Evolutionary conservation across 768 basidiomycete genomes (phyloP), one percentile per base, ranked within the genome.

Genomic region (Psilocybe azurescens): DNA sequence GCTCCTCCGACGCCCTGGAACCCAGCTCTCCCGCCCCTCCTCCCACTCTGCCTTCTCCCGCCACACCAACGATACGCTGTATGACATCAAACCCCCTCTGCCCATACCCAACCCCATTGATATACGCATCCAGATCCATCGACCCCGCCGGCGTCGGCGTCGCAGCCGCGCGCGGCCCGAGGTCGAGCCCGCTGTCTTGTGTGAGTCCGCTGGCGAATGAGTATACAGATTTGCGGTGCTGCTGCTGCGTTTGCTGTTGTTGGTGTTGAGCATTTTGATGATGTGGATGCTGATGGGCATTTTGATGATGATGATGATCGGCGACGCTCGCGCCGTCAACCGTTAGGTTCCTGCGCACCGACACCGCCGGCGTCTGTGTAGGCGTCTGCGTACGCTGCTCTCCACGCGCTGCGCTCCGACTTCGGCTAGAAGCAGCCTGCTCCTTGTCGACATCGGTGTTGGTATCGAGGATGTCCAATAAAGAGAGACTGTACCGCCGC

Each of bases 81-180:
- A 63, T 63, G 3, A 38, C 58, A 28, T 39, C 58, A 18, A 58
- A 63, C n/a, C 57, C 61, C 5, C 61, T 46, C 16, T 52, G 50
- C 8, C 49, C 58, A 24, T 7, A 8, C 11, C 30, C 58, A 29
- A 1, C 9, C n/a, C 10, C 46, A 11, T 32, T n/a, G 6, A 9
- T 14, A 9, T 29, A 32, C 51, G 0, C 6, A 18, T 20, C 52
- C 36, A 33, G 13, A 18, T 8, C 7, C 60, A n/a, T 39, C 60
- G 7, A 41, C 54, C n/a, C 14, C 28, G 11, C 36, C 41, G 36
- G 33, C 60, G 18, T 28, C 60, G 13, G 39, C 54, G 5, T 14
- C 20, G 16, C 36, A 32, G 29, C 52, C 55, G 20, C 64, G 61
- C 29, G 18, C 3, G 32, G 53, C n/a, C n/a, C 41, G 1, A 62